Evolutionary conservation across 2,329 filamentous ascomycete species (phyloP).

Genomic region (Cladophialophora psammophila): DNA sequence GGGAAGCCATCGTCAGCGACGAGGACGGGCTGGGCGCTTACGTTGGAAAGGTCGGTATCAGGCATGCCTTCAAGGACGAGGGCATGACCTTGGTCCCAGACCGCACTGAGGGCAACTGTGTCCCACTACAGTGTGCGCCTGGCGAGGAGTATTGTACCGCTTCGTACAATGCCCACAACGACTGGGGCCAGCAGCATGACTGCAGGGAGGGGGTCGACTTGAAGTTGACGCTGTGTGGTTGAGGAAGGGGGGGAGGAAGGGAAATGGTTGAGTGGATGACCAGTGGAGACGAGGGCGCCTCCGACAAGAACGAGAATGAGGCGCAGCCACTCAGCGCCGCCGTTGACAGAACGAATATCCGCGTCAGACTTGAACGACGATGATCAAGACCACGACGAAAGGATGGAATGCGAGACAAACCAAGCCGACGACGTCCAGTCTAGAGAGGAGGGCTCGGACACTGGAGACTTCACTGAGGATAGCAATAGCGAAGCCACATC

Average conservation of each 20-base stretch:
- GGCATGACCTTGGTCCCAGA: constrained; percentile 24
- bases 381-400: neutral
- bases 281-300: neutral
- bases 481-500: neutral
- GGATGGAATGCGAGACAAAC: neutral
- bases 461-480: neutral
- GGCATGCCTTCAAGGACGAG: constrained; percentile 23
- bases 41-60: constrained; percentile 21
- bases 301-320: neutral
- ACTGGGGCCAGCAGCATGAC: constrained; percentile 29
- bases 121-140: constrained; percentile 13
- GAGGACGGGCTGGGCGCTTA: constrained; percentile 23
- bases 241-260: neutral
- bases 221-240: constrained; percentile 30
- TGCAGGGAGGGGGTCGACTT: constrained; percentile 22
- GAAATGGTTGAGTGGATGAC: neutral
- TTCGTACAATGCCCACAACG: constrained; percentile 29
- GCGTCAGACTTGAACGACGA: constrained; percentile 12
- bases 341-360: constrained; percentile 15
- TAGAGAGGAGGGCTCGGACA: neutral
- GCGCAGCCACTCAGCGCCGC: neutral
- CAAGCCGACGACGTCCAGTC: neutral
- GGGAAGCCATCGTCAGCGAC: constrained; percentile 15
- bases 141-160: constrained; percentile 25
- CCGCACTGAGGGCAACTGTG: constrained; percentile 23